These are phyloP conservation scores for Sugiyamaella neomexicana DNA, from an alignment of 1,139 yeast genomes.

Conservation along the genomic window DNA sequence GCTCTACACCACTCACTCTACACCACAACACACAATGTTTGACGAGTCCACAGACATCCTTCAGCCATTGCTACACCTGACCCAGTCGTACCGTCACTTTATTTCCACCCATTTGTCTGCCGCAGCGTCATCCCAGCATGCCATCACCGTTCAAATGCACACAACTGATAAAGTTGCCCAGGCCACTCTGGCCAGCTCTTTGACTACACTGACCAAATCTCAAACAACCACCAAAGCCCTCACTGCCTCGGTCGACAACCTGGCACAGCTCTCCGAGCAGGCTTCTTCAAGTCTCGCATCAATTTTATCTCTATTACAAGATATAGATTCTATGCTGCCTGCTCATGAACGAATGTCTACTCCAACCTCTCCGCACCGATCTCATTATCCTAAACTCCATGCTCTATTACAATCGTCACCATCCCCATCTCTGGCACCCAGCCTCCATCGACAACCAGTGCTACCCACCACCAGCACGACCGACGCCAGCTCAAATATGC, in stretches of 20 bases:
- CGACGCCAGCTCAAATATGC: not conserved
- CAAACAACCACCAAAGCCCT: slow-evolving; percentile 1
- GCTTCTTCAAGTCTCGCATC: slow-evolving; percentile 9
- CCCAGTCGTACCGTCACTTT: slow-evolving; percentile 8
- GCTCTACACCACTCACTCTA: too few species aligned
- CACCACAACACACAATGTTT: too few species aligned
- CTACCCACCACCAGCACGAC: not conserved
- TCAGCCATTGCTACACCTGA: too few species aligned
- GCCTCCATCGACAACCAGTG: not conserved
- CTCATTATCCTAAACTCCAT: slow-evolving; percentile 17
- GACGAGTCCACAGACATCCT: too few species aligned
- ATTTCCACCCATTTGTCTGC: slow-evolving; percentile 9
- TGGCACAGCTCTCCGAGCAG: slow-evolving; percentile 10
- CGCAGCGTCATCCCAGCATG: slow-evolving; percentile 4
- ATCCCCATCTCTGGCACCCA: not conserved
- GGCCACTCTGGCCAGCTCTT: not conserved
- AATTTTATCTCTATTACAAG: slow-evolving; percentile 13
- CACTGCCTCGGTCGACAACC: not conserved
- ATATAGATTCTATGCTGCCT: slow-evolving; percentile 16
- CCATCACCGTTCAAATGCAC: slow-evolving; percentile 5
- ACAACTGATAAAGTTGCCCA: slow-evolving; percentile 12
- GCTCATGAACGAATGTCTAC: slow-evolving; percentile 12
- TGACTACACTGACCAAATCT: slow-evolving; percentile 2
- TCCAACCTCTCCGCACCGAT: slow-evolving; percentile 12
- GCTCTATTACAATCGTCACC: not conserved